Base-by-base conservation (phyloP, 345 rosid species). In the Citropsis articulata region DNA sequence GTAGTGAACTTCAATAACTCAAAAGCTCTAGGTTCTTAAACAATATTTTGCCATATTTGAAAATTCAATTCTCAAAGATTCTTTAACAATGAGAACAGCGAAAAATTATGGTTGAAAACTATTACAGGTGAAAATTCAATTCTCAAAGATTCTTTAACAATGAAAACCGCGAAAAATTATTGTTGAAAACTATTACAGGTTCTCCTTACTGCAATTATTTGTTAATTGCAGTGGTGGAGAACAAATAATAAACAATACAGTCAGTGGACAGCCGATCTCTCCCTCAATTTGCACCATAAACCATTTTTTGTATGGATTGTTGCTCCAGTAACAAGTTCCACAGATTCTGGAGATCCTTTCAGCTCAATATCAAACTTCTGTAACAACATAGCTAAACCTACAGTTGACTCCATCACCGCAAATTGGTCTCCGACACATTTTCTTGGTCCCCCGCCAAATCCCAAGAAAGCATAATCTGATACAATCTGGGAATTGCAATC, bases 351-450 rank as follows among this genome's bases (percentile, higher is more conserved):
- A 9, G 92, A 40, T 53, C 92, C 97, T 72, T 80, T 87, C 75
- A 95, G 84, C 86, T 89, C 91, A 78, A 93, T 88, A 30, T 92
- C 87, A 40, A 92, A 93, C 83, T 90, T 93, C 84, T 91, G 98
- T 24, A 95, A 75, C 83, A 93, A 42, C 91, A 92, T 85, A 33
- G 93, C 89, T 83, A 95, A 65, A 24, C 93, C 95, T 4, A 91
- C 89, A 0, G 98, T 92, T 19, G 94, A 92, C 79, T 95, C 99
- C 99, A 92, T 93, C 7, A 95, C 86, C 0, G 99, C 99, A 80
- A 95, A 95, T 80, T 95, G 99, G 84, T 95, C 98, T 63, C 99
- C 98, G 2, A 95, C 92, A 65, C 98, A 95, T 84, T 93, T 95
- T 81, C 98, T 87, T 16, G 96, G 95, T 16, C 99, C 99, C 21